Percentiles rank a stretch among this genome's conserved stretches.
Conservation (phyloP, 345 rosid species). For the Orychophragmus violaceus region DNA sequence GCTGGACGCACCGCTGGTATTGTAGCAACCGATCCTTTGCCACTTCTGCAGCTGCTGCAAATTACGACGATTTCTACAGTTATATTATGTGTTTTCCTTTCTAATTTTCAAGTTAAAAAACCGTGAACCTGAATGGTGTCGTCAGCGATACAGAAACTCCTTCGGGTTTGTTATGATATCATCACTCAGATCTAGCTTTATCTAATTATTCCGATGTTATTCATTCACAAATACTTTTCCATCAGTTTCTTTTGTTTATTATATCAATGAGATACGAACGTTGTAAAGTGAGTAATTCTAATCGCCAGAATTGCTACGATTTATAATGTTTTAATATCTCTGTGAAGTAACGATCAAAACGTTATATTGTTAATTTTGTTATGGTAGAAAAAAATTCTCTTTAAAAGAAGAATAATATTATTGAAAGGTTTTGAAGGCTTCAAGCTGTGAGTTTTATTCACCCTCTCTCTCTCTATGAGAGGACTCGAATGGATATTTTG, state of each 20-base stretch:
- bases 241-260: not conserved
- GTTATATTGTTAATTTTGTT: too few relatives aligned
- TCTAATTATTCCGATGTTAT: too few relatives aligned
- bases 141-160: not conserved
- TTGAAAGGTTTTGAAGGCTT: too few relatives aligned
- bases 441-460: too few relatives aligned
- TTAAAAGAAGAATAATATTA: too few relatives aligned
- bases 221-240: too few relatives aligned
- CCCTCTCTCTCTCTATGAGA: too few relatives aligned
- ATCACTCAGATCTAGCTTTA: too few relatives aligned
- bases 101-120: not conserved
- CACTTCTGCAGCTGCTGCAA: conserved; percentile 51
- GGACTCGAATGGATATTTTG: too few relatives aligned
- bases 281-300: not conserved
- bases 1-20: conserved; percentile 38
- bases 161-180: not conserved
- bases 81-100: conserved; percentile 24
- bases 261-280: not conserved
- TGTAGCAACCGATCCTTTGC: conserved; percentile 69
- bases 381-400: too few relatives aligned
- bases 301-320: not conserved
- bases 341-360: too few relatives aligned
- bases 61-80: conserved; percentile 83
- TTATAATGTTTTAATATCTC: too few relatives aligned
- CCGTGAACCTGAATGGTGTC: not conserved